These are phyloP conservation scores for Chaetomiaceae sp. DNA, from an alignment of 2,329 filamentous ascomycete genomes.

Conservation along the genomic window DNA sequence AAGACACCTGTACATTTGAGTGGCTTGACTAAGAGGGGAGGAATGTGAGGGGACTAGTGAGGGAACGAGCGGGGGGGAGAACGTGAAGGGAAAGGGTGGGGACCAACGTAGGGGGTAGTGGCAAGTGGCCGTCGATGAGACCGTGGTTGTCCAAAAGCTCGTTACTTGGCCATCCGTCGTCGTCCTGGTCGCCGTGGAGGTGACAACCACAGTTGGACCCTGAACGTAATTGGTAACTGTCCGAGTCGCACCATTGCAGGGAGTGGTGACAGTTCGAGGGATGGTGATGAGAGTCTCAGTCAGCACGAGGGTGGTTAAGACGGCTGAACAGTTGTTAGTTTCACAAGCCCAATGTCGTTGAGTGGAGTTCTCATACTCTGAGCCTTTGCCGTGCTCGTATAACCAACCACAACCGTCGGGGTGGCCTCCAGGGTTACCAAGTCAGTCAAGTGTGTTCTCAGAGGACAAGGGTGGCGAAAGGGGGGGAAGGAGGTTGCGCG, in stretches of 20 bases:
- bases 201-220: conserved; percentile 30
- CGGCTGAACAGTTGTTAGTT: conserved; percentile 18
- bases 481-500: too few relatives aligned
- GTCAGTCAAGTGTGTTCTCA: background rate
- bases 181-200: conserved; percentile 31
- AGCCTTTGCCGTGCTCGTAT: conserved; percentile 35
- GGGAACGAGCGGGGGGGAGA: too few relatives aligned
- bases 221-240: conserved; percentile 34
- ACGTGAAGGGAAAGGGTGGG: too few relatives aligned
- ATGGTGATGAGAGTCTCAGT: conserved; percentile 34
- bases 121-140: conserved; percentile 32
- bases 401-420: conserved; percentile 34
- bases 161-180: conserved; percentile 32
- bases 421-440: conserved; percentile 29
- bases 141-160: conserved; percentile 31
- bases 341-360: background rate
- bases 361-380: conserved; percentile 27
- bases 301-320: conserved; percentile 27
- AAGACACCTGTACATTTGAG: too few relatives aligned
- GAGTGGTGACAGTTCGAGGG: conserved; percentile 31
- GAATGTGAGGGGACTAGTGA: too few relatives aligned
- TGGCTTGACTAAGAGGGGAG: too few relatives aligned
- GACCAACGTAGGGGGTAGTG: conserved; percentile 31
- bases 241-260: conserved; percentile 32
- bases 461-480: too few relatives aligned